Percentiles rank a stretch among this genome's conserved stretches.
Conservation (phyloP, 208 protist species). For the Wallacemonas collosoma region DNA sequence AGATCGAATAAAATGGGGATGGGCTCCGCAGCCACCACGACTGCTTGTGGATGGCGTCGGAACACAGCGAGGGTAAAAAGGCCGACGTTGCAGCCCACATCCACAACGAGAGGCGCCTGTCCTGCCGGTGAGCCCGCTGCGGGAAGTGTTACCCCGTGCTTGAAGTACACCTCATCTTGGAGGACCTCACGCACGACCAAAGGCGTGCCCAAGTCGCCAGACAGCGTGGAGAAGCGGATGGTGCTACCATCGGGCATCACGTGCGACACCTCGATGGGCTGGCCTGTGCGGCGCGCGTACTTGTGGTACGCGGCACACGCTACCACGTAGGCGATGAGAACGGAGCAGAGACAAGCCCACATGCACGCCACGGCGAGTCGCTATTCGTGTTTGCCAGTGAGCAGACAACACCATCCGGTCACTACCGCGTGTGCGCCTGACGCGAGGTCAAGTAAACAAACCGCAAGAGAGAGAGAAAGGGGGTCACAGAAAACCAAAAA, state of each 20-base stretch:
- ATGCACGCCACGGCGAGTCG: not conserved
- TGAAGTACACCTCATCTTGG: conserved; percentile 29
- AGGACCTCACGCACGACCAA: conserved; percentile 48
- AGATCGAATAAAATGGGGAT: conserved; percentile 22
- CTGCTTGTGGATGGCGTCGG: conserved; percentile 19
- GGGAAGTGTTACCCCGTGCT: conserved; percentile 31
- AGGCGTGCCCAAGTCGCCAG: conserved; percentile 35
- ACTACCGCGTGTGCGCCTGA: too few species aligned
- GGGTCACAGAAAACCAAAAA: too few species aligned
- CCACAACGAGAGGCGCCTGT: conserved; percentile 31
- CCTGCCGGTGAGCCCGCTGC: conserved; percentile 1
- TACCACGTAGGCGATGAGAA: not conserved
- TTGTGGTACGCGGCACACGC: conserved; percentile 20
- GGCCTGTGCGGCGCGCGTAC: conserved; percentile 18
- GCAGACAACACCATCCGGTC: too few species aligned
- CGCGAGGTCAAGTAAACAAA: too few species aligned
- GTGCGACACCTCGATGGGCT: conserved; percentile 5
- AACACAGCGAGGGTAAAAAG: conserved; percentile 36
- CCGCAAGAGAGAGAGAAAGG: too few species aligned
- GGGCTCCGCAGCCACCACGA: conserved; percentile 45
- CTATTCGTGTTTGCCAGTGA: too few species aligned
- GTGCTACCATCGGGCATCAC: not conserved
- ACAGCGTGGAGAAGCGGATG: conserved; percentile 21
- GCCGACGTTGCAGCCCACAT: conserved; percentile 50
- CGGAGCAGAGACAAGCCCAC: not conserved